phyloP scores from a whole-genome alignment of 768 basidiomycete genomes.

The Crepidotus variabilis region DNA sequence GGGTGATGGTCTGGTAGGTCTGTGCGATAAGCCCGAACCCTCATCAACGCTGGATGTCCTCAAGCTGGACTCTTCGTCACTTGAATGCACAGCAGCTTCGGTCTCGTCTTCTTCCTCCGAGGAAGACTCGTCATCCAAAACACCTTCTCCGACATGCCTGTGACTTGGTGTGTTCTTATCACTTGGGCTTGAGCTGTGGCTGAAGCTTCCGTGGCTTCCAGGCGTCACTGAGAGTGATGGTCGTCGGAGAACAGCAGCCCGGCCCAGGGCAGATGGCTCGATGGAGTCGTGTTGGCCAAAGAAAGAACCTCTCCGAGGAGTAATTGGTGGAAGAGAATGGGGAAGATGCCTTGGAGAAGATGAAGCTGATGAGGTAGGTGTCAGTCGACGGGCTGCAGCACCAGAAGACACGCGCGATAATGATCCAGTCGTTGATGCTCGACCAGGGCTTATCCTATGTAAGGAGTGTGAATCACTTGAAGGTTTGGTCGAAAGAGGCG shows the following conservation, averaged over 20 bases:
- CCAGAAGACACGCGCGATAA: conserved; percentile 20
- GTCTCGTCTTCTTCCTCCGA: conserved; percentile 30
- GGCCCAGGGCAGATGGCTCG: conserved; percentile 28
- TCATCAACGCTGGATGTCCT: conserved; percentile 23
- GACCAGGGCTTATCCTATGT: conserved; percentile 12
- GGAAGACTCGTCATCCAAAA: conserved; percentile 75
- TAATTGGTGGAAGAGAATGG: conserved; percentile 40
- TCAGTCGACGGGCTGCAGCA: conserved; percentile 43
- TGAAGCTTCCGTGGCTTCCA: conserved; percentile 13
- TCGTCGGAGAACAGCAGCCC: conserved; percentile 38
- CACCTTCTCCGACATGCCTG: conserved; percentile 72
- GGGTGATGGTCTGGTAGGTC: conserved; percentile 37
- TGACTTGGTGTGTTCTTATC: conserved; percentile 38
- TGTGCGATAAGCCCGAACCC: conserved; percentile 22
- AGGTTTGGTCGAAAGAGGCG: conserved; percentile 5
- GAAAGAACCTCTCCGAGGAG: conserved; percentile 36
- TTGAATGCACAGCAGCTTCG: conserved; percentile 23
- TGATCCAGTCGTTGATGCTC: conserved; percentile 14
- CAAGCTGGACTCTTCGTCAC: conserved; percentile 30
- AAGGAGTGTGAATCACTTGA: conserved; percentile 5
- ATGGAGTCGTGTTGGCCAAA: conserved; percentile 33
- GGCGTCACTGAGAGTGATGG: conserved; percentile 34
- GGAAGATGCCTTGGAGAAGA: conserved; percentile 51
- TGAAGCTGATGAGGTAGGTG: conserved; percentile 54
- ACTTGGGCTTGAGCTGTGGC: conserved; percentile 36